phyloP scores from a whole-genome alignment of 352 stramenopile genomes.

The Phytophthora foliorum region DNA sequence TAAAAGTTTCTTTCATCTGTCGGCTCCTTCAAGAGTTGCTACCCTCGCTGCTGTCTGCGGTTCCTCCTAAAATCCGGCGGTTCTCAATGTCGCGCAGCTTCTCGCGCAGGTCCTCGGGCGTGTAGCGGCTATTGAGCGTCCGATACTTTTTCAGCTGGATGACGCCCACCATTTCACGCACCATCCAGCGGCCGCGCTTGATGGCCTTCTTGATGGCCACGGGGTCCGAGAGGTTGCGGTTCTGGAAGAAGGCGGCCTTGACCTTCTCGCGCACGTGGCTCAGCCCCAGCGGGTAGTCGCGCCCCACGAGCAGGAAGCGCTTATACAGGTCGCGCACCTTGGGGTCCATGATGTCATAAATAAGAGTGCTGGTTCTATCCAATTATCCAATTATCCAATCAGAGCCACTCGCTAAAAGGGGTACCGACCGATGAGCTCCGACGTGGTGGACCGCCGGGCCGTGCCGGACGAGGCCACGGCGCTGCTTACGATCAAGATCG shows the following conservation, averaged over 20 bases:
- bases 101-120: conserved; percentile 76
- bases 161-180: conserved; percentile 96
- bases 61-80: conserved; percentile 31
- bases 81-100: conserved; percentile 65
- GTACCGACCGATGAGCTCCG: conserved; percentile 37
- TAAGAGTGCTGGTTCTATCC: conserved; percentile 2
- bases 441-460: conserved; percentile 21
- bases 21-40: too few relatives aligned
- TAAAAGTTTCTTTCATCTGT: too few relatives aligned
- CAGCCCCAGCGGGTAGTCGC: conserved; percentile 95
- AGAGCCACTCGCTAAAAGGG: too few relatives aligned
- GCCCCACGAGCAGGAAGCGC: conserved; percentile 93
- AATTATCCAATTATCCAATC: conserved; percentile 35
- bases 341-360: conserved; percentile 90
- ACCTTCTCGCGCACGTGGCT: conserved; percentile 92
- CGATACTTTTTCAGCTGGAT: conserved; percentile 99
- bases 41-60: conserved; percentile 1
- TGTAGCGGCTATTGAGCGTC: conserved; percentile 95
- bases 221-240: conserved; percentile 72
- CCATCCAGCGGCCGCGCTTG: conserved; percentile 93
- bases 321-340: conserved; percentile 97
- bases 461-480: conserved; percentile 76
- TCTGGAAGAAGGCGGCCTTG: conserved; percentile 94
- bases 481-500: conserved; percentile 81
- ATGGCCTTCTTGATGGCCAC: conserved; percentile 94